These are phyloP conservation scores for Drechslera avenae DNA, from an alignment of 2,329 filamentous ascomycete genomes.

Conservation along the genomic window DNA sequence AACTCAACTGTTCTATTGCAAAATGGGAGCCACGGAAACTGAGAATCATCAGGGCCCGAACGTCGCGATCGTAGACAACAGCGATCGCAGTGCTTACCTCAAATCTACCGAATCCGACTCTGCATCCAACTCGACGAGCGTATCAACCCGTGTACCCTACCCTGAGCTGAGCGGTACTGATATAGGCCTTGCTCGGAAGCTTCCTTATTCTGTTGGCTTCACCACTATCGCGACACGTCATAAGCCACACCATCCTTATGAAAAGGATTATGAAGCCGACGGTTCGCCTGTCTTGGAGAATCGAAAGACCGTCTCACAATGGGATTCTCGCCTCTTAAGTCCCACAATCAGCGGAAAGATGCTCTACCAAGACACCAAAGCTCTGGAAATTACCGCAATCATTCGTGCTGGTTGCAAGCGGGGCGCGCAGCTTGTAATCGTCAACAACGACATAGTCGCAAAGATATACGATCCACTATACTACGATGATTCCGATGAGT, in stretches of 20 bases:
- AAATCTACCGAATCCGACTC: too few species aligned
- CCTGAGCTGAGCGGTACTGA: background rate
- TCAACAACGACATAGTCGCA: conserved; percentile 2
- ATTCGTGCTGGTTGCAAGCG: background rate
- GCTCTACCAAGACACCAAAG: background rate
- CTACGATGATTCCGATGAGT: background rate
- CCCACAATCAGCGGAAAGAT: background rate
- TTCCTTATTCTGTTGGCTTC: background rate
- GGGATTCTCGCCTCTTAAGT: background rate
- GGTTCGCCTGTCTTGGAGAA: background rate
- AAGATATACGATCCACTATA: conserved; percentile 8
- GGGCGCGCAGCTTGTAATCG: background rate
- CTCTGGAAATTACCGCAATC: background rate
- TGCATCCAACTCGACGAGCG: too few species aligned
- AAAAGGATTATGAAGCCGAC: background rate
- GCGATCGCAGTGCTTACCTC: too few species aligned
- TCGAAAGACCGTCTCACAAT: background rate
- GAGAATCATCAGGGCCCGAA: too few species aligned
- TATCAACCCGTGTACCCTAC: too few species aligned
- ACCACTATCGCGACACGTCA: background rate
- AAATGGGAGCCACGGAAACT: too few species aligned
- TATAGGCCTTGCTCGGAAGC: background rate
- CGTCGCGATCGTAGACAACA: too few species aligned
- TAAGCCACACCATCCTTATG: background rate
- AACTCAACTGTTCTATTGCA: too few species aligned